These are phyloP conservation scores for Orychophragmus violaceus DNA, from an alignment of 345 rosid species.

Conservation along the genomic window DNA sequence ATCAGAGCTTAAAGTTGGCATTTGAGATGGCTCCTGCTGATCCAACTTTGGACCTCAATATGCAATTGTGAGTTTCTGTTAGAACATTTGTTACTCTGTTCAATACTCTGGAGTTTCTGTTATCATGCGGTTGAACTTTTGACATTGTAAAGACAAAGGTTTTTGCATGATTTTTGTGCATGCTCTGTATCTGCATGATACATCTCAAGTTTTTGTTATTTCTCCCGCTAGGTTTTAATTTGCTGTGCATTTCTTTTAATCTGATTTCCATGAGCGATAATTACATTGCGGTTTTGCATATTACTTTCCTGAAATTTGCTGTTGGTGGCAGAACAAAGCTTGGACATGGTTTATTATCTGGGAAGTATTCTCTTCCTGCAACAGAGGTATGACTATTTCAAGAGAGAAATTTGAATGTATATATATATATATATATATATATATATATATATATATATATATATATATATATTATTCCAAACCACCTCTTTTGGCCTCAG, in stretches of 20 bases:
- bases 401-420: background rate
- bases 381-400: conserved; percentile 45
- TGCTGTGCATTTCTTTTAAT: background rate
- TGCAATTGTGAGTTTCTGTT: conserved; percentile 71
- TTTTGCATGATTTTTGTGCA: background rate
- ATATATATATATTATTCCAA: background rate
- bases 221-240: background rate
- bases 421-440: background rate
- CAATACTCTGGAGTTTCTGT: background rate
- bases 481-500: conserved; percentile 10
- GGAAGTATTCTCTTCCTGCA: conserved; percentile 79
- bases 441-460: background rate
- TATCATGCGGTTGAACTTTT: conserved; percentile 4
- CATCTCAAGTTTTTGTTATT: conserved; percentile 1
- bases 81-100: background rate
- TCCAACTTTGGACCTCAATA: conserved; percentile 92
- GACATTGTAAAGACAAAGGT: background rate
- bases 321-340: conserved; percentile 74
- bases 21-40: conserved; percentile 91
- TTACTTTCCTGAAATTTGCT: conserved; percentile 15
- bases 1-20: conserved; percentile 67
- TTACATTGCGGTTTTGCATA: conserved; percentile 5
- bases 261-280: background rate
- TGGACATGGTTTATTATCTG: conserved; percentile 93
- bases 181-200: conserved; percentile 11